Evolutionary conservation across 2,329 filamentous ascomycete genomes (phyloP).

Genomic region (Colletotrichum sp.): DNA sequence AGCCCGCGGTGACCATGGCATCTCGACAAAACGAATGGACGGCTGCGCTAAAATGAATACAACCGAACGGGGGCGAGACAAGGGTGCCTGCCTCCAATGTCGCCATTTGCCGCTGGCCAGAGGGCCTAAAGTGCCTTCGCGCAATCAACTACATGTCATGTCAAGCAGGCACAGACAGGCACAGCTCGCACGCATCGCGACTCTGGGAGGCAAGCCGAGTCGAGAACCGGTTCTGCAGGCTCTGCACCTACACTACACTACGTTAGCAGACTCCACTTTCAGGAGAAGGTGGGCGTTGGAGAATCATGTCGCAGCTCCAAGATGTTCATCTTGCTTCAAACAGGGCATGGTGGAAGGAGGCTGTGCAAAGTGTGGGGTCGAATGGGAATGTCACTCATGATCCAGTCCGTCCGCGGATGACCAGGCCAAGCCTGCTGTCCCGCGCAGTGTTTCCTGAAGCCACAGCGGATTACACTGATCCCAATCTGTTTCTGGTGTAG

Average conservation of each 20-base stretch:
- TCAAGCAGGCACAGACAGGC: not conserved
- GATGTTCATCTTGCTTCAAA: constrained; percentile 23
- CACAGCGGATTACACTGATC: constrained; percentile 9
- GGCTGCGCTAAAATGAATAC: not conserved
- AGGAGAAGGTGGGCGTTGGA: constrained; percentile 19
- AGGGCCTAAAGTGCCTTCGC: not conserved
- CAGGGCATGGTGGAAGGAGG: constrained; percentile 20
- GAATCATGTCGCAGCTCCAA: constrained; percentile 16
- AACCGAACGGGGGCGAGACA: not conserved
- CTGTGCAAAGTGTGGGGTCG: constrained; percentile 23
- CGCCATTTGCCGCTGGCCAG: not conserved
- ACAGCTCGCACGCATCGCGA: not conserved
- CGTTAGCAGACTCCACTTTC: constrained; percentile 13
- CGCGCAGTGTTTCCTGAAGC: constrained; percentile 14
- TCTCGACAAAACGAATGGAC: not conserved
- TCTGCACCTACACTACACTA: not conserved
- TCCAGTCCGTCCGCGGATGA: constrained; percentile 3
- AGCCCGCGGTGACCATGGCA: not conserved
- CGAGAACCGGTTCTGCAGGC: constrained; percentile 15
- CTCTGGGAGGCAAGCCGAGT: constrained; percentile 4
- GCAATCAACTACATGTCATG: not conserved
- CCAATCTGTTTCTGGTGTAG: not conserved
- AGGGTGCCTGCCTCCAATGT: not conserved
- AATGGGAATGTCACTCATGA: constrained; percentile 18
- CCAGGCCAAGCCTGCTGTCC: constrained; percentile 14